Conservation (phyloP, 164 flowering plant genomes). For the Sedum album region DNA sequence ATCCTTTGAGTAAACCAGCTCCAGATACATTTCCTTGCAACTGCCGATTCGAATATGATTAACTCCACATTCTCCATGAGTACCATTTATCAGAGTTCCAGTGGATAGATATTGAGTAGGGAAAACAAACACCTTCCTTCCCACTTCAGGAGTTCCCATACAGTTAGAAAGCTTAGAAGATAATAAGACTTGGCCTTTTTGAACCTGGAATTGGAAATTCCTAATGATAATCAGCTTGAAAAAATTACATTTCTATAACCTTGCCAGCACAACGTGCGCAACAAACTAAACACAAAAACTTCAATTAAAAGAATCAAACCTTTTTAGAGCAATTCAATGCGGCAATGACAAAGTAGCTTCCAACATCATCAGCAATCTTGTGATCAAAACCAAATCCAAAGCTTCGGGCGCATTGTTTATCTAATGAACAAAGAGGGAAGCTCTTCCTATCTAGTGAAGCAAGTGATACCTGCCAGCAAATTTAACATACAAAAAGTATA, state of each 20-base stretch:
- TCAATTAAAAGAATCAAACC: slow-evolving; percentile 32
- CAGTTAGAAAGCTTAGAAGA: slow-evolving; percentile 58
- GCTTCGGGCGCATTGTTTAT: slow-evolving; percentile 27
- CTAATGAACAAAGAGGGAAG: slow-evolving; percentile 51
- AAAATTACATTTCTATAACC: too few relatives aligned
- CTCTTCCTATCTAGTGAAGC: slow-evolving; percentile 26
- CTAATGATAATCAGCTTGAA: background rate
- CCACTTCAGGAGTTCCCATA: slow-evolving; percentile 62
- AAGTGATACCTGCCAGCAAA: slow-evolving; percentile 57
- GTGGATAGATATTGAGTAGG: slow-evolving; percentile 27
- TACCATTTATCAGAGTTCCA: slow-evolving; percentile 17
- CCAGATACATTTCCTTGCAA: slow-evolving; percentile 56
- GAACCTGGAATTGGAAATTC: slow-evolving; percentile 34
- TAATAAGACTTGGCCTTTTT: slow-evolving; percentile 53
- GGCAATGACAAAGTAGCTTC: slow-evolving; percentile 78
- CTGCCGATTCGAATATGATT: slow-evolving; percentile 18
- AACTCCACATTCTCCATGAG: slow-evolving; percentile 12
- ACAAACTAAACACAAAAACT: background rate
- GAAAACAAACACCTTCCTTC: slow-evolving; percentile 46
- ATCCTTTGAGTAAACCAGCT: slow-evolving; percentile 25
- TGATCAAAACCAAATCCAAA: slow-evolving; percentile 23
- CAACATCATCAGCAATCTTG: slow-evolving; percentile 23
- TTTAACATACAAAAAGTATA: background rate
- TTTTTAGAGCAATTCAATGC: slow-evolving; percentile 56
- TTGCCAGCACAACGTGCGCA: too few relatives aligned